phyloP scores from a whole-genome alignment of 306 rosid genomes.

The Dryas octopetala region DNA sequence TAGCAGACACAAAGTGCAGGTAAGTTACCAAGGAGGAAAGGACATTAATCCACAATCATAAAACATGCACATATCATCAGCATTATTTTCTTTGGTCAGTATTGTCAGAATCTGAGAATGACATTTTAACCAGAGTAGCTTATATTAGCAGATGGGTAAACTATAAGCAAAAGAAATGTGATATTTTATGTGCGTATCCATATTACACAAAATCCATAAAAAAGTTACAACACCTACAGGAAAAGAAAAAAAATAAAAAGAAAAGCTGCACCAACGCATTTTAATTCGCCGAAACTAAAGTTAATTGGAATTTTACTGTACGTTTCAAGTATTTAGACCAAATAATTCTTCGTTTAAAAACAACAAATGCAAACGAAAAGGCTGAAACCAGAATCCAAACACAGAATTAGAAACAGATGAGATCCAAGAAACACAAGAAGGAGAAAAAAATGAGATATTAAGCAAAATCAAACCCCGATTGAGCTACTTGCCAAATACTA shows the following conservation, averaged over 20 bases:
- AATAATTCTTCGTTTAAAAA: neutral
- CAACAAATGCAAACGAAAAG: neutral
- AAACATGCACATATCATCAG: neutral
- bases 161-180: neutral
- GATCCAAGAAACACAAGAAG: constrained; percentile 1
- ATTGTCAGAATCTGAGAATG: neutral
- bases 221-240: neutral
- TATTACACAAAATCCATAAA: neutral
- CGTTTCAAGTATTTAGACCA: neutral
- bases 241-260: neutral
- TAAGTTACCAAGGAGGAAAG: neutral
- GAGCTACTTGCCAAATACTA: neutral
- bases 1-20: constrained; percentile 9
- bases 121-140: constrained; percentile 14
- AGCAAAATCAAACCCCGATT: neutral
- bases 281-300: neutral
- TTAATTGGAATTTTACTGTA: neutral
- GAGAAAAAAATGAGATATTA: neutral
- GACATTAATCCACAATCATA: neutral
- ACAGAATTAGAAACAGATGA: constrained; percentile 1
- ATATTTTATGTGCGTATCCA: neutral
- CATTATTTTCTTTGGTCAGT: neutral
- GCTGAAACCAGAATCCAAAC: neutral
- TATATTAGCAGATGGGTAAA: constrained; percentile 5
- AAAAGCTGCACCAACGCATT: neutral